phyloP scores from a whole-genome alignment of 345 rosid species.

The sweet orange (Citrus sinensis) region DNA sequence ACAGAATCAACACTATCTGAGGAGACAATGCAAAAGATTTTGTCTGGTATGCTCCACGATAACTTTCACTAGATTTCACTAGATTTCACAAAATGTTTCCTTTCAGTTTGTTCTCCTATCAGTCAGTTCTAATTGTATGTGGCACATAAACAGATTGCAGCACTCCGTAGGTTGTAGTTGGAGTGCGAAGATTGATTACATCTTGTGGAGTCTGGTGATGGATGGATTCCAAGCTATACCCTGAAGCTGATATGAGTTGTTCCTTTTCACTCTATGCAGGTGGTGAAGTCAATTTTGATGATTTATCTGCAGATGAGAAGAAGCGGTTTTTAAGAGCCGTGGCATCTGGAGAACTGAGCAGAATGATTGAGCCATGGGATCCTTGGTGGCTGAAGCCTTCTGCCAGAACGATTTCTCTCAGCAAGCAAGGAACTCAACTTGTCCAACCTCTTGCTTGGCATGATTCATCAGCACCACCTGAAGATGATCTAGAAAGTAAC shows the following conservation, averaged over 20 bases:
- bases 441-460: slow-evolving; percentile 43
- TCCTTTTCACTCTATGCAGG: slow-evolving; percentile 30
- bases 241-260: slow-evolving; percentile 3
- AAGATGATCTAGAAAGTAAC: slow-evolving; percentile 17
- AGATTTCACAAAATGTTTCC: not conserved
- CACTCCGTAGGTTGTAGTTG: slow-evolving; percentile 13
- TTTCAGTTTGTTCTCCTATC: slow-evolving; percentile 4
- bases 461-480: slow-evolving; percentile 19
- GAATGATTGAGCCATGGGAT: slow-evolving; percentile 86
- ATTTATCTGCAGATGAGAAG: slow-evolving; percentile 70
- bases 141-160: not conserved
- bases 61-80: not conserved
- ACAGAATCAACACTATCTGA: slow-evolving; percentile 54
- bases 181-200: not conserved
- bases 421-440: slow-evolving; percentile 59
- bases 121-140: not conserved
- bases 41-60: slow-evolving; percentile 44
- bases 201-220: slow-evolving; percentile 1
- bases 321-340: slow-evolving; percentile 77
- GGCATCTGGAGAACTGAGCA: slow-evolving; percentile 88
- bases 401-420: slow-evolving; percentile 53
- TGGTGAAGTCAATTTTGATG: slow-evolving; percentile 52
- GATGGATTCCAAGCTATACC: not conserved
- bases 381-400: slow-evolving; percentile 94
- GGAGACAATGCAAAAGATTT: slow-evolving; percentile 58